Evolutionary conservation across 768 basidiomycete species (phyloP).

Genomic region (Boletellus ananas): DNA sequence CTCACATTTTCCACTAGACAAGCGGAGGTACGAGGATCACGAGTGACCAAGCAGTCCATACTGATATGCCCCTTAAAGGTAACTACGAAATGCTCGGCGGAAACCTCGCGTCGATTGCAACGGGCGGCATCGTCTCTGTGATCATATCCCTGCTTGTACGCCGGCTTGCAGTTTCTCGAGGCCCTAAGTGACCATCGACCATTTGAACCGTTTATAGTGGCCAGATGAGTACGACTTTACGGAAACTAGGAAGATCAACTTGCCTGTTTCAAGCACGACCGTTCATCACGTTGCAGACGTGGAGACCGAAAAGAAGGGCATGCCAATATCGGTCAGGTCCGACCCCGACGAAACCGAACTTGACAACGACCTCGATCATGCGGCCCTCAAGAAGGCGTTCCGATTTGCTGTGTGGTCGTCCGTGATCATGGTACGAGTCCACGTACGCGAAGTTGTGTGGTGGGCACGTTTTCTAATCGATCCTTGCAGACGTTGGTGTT

Average conservation of each 20-base stretch:
- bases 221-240: constrained; percentile 84
- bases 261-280: constrained; percentile 18
- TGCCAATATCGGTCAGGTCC: constrained; percentile 29
- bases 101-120: constrained; percentile 79
- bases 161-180: not conserved
- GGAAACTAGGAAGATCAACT: constrained; percentile 74
- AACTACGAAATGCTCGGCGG: constrained; percentile 81
- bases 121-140: constrained; percentile 75
- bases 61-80: constrained; percentile 20
- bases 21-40: constrained; percentile 45
- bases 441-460: not conserved
- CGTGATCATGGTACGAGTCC: constrained; percentile 50
- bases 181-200: not conserved
- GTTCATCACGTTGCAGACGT: constrained; percentile 18
- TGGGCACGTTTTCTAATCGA: not conserved
- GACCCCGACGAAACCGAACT: constrained; percentile 38
- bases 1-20: constrained; percentile 31
- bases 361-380: constrained; percentile 62
- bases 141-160: constrained; percentile 60
- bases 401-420: constrained; percentile 77
- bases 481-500: constrained; percentile 50
- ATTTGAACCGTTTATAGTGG: constrained; percentile 40
- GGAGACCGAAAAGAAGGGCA: constrained; percentile 38
- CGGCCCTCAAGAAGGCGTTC: constrained; percentile 68
- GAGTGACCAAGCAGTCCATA: not conserved